These are phyloP conservation scores for Tylopilus vinaceipallidus DNA, from an alignment of 768 basidiomycete species.

Conservation along the genomic window DNA sequence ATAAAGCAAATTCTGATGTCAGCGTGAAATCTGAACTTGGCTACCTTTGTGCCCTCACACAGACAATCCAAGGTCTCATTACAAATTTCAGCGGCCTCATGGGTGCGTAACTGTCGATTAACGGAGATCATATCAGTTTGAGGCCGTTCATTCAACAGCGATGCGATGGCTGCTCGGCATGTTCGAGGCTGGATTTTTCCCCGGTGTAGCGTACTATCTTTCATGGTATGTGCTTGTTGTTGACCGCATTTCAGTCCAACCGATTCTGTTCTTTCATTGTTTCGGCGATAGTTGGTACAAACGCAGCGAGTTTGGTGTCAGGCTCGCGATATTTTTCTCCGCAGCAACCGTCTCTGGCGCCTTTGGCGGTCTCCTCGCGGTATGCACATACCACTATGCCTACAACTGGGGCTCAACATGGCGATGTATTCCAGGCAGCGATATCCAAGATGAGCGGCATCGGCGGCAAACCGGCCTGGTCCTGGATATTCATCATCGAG, in stretches of 20 bases:
- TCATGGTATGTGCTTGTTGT: slow-evolving; percentile 51
- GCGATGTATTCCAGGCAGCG: slow-evolving; percentile 37
- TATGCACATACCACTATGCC: slow-evolving; percentile 22
- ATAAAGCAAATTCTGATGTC: background rate
- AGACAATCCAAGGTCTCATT: slow-evolving; percentile 75
- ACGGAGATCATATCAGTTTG: background rate
- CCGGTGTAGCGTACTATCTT: slow-evolving; percentile 64
- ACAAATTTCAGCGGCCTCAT: slow-evolving; percentile 68
- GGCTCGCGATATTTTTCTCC: slow-evolving; percentile 67
- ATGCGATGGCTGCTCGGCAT: slow-evolving; percentile 72
- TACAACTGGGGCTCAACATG: background rate
- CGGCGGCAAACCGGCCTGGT: slow-evolving; percentile 61
- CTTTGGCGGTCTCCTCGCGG: slow-evolving; percentile 74
- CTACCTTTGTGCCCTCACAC: slow-evolving; percentile 8
- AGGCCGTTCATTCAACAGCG: slow-evolving; percentile 34
- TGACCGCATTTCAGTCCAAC: slow-evolving; percentile 1
- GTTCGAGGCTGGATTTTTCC: slow-evolving; percentile 53
- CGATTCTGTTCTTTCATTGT: slow-evolving; percentile 15
- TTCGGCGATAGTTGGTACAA: slow-evolving; percentile 51
- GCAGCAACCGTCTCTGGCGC: slow-evolving; percentile 83
- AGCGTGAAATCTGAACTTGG: background rate
- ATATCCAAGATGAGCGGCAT: slow-evolving; percentile 73
- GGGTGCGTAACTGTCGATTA: slow-evolving; percentile 38
- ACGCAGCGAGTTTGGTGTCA: slow-evolving; percentile 72
- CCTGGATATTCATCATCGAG: slow-evolving; percentile 79